A percentile compares a stretch with the other conserved stretches of the same genome.
phyloP scores from a whole-genome alignment of 2,329 filamentous ascomycete genomes.

The Blastomyces silverae region DNA sequence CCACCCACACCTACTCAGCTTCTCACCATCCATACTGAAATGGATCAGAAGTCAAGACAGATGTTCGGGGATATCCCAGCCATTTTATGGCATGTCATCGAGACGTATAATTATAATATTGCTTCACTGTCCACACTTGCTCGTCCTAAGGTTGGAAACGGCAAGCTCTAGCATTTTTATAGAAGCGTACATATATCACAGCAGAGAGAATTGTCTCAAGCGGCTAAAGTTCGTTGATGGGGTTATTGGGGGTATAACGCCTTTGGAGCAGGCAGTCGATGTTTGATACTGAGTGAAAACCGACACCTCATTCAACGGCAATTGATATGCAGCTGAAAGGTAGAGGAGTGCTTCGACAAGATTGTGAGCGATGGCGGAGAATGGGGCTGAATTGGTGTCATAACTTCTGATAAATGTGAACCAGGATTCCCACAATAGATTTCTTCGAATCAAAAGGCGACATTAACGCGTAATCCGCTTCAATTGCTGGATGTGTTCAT shows the following conservation, averaged over 20 bases:
- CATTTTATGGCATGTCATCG: constrained; percentile 21
- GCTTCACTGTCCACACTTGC: constrained; percentile 55
- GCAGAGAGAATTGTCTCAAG: background rate
- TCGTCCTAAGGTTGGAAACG: constrained; percentile 46
- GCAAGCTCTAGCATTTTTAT: constrained; percentile 52
- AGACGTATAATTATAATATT: constrained; percentile 41
- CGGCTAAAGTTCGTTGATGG: background rate
- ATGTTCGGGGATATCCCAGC: constrained; percentile 33
- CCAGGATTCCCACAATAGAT: background rate
- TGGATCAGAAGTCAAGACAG: constrained; percentile 39
- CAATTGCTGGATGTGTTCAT: too few species aligned
- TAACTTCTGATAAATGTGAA: background rate
- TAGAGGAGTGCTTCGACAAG: too few species aligned
- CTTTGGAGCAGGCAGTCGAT: background rate
- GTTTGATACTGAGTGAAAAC: background rate
- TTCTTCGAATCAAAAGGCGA: background rate
- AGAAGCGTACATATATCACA: constrained; percentile 33
- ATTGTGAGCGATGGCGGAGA: background rate
- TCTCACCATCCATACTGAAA: constrained; percentile 43
- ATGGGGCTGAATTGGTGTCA: background rate
- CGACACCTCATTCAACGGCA: background rate
- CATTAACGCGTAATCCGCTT: background rate
- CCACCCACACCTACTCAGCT: constrained; percentile 36
- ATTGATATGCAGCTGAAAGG: background rate
- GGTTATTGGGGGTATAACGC: background rate